phyloP scores from a whole-genome alignment of 306 rosid species.

The Castanospermum australe region DNA sequence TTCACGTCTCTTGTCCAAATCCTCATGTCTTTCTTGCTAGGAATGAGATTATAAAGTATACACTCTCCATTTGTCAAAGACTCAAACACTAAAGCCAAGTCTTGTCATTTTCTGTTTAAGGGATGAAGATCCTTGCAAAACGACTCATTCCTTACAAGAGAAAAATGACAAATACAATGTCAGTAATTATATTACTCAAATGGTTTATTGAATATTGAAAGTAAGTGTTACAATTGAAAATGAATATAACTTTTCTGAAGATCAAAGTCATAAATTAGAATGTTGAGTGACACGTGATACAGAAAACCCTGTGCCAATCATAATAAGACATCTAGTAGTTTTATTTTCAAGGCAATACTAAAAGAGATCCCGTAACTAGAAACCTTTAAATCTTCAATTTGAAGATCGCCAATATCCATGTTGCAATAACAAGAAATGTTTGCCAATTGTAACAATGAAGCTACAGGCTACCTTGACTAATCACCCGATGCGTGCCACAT shows the following conservation, averaged over 20 bases:
- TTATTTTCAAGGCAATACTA: not conserved
- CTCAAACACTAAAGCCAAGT: slow-evolving; percentile 21
- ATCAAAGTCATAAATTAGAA: not conserved
- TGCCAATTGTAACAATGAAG: not conserved
- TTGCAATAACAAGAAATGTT: not conserved
- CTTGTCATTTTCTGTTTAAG: slow-evolving; percentile 58
- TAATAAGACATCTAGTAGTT: not conserved
- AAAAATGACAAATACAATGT: not conserved
- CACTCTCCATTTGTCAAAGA: slow-evolving; percentile 52
- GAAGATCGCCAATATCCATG: not conserved
- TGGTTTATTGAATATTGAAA: not conserved
- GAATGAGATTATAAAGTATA: slow-evolving; percentile 46
- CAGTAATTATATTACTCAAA: not conserved
- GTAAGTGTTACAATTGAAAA: not conserved
- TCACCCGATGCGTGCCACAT: not conserved
- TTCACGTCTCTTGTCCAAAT: slow-evolving; percentile 65
- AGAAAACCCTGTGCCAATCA: not conserved
- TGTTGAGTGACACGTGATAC: not conserved
- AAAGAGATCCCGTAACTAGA: not conserved
- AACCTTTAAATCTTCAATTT: not conserved
- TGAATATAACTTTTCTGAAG: not conserved
- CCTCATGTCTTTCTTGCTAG: slow-evolving; percentile 55
- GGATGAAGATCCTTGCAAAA: slow-evolving; percentile 40
- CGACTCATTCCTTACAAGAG: slow-evolving; percentile 46
- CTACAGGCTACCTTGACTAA: not conserved